Percentiles rank a stretch among this genome's conserved stretches.
Evolutionary conservation across 768 basidiomycete genomes (phyloP).

Genomic region (Boletellus ananiceps): DNA sequence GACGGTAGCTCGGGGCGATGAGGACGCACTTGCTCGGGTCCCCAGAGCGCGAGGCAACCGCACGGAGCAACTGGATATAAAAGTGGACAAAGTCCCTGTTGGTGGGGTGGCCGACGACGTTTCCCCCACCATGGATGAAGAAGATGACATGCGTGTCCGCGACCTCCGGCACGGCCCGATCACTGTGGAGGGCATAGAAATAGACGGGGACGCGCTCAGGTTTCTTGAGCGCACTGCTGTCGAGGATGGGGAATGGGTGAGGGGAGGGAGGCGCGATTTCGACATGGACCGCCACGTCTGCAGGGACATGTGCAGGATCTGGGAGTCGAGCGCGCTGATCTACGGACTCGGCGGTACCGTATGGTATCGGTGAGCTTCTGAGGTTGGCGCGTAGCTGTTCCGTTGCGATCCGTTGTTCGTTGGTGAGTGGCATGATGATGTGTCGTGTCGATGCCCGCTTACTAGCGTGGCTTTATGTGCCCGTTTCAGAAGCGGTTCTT

Average conservation of each 20-base stretch:
- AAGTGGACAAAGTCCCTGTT: background rate
- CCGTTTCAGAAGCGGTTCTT: background rate
- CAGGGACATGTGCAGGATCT: background rate
- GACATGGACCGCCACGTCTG: background rate
- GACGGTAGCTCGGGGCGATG: slow-evolving; percentile 22
- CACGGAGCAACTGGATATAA: slow-evolving; percentile 10
- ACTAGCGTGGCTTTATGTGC: background rate
- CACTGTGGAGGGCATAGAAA: slow-evolving; percentile 11
- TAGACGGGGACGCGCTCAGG: slow-evolving; percentile 3
- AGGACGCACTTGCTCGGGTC: slow-evolving; percentile 6
- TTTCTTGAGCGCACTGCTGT: background rate
- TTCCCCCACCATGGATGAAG: slow-evolving; percentile 23
- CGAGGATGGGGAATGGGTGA: background rate
- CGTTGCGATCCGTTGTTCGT: background rate
- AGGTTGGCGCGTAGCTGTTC: background rate
- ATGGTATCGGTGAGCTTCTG: background rate
- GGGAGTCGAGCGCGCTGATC: background rate
- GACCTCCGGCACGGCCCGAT: background rate
- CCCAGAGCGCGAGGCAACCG: background rate
- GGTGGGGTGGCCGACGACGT: slow-evolving; percentile 17
- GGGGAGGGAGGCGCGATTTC: slow-evolving; percentile 1
- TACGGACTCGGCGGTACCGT: background rate
- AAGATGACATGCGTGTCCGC: slow-evolving; percentile 16
- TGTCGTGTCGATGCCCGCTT: background rate
- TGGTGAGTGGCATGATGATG: slow-evolving; percentile 1